phyloP scores from a whole-genome alignment of 2,329 filamentous ascomycete genomes.

The Hypocrella siamensis region DNA sequence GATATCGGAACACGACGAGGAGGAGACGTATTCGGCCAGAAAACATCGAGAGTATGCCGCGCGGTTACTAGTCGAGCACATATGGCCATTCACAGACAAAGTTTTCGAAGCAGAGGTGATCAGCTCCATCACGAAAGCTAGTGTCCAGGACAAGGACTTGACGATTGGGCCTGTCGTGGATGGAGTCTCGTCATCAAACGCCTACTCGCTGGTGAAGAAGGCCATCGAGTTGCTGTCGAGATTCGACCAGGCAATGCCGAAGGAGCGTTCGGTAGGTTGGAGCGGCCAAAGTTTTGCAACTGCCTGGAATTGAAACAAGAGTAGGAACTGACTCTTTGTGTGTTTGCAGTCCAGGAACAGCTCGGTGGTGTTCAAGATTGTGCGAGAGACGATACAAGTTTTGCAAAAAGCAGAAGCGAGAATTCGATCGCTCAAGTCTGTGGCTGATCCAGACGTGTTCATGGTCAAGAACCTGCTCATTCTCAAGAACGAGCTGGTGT shows the following conservation, averaged over 20 bases:
- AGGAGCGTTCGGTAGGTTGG: slow-evolving; percentile 36
- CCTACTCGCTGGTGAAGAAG: slow-evolving; percentile 40
- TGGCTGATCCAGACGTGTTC: slow-evolving; percentile 71
- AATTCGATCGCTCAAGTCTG: slow-evolving; percentile 45
- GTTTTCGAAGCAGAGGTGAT: slow-evolving; percentile 39
- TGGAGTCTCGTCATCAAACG: slow-evolving; percentile 37
- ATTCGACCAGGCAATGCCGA: slow-evolving; percentile 50
- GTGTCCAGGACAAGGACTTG: slow-evolving; percentile 29
- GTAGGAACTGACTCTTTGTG: neutral
- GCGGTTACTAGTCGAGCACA: slow-evolving; percentile 36
- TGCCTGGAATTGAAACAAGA: neutral
- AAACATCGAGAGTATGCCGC: slow-evolving; percentile 42
- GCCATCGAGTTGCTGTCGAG: slow-evolving; percentile 42
- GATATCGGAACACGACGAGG: slow-evolving; percentile 39
- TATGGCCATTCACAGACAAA: slow-evolving; percentile 40
- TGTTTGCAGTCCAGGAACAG: slow-evolving; percentile 26
- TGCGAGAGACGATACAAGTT: slow-evolving; percentile 77
- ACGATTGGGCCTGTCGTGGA: slow-evolving; percentile 33
- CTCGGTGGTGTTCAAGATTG: slow-evolving; percentile 50
- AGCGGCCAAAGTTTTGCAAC: neutral
- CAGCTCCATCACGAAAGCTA: slow-evolving; percentile 35
- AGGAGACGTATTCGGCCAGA: slow-evolving; percentile 34
- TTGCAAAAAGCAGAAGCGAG: slow-evolving; percentile 61
- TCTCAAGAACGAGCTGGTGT: slow-evolving; percentile 88
- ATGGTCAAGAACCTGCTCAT: slow-evolving; percentile 89